These are phyloP conservation scores for Rhizopogon roseolus DNA, from an alignment of 768 basidiomycete genomes.

Conservation along the genomic window DNA sequence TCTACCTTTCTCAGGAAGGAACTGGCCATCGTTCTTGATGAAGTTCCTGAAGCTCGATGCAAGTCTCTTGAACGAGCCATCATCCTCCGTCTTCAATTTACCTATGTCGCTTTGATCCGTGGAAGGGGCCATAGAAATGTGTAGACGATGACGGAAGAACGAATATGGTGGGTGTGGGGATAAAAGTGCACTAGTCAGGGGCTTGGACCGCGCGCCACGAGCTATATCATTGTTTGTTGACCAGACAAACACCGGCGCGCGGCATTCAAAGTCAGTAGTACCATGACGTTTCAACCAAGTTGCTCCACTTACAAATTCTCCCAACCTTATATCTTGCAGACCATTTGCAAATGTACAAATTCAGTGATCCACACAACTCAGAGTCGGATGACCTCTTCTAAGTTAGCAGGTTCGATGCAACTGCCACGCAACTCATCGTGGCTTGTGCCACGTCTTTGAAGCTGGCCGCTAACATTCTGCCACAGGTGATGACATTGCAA, in stretches of 20 bases:
- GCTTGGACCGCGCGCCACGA: neutral
- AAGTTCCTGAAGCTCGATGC: conserved; percentile 48
- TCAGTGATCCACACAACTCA: no score
- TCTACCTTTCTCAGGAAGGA: conserved; percentile 71
- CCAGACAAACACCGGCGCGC: neutral
- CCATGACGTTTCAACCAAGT: no score
- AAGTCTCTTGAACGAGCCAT: conserved; percentile 66
- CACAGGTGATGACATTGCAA: no score
- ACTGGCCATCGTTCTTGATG: conserved; percentile 54
- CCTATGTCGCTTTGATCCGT: conserved; percentile 45
- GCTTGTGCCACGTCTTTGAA: no score
- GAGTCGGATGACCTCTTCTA: no score
- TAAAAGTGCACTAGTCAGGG: conserved; percentile 2
- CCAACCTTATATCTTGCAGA: no score
- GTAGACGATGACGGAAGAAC: neutral
- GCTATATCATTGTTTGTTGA: neutral
- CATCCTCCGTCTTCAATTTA: conserved; percentile 46
- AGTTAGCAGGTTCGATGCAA: no score
- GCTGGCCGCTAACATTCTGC: no score
- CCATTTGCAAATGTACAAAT: no score
- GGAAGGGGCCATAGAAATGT: conserved; percentile 23
- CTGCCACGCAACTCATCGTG: no score
- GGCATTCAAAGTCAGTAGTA: no score
- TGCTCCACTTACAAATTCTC: no score
- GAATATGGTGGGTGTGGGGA: neutral